Evolutionary conservation across 1,284 basidiomycete species (phyloP), one percentile per base, ranked within the genome.

Genomic region (Apiotrichum siamense): DNA sequence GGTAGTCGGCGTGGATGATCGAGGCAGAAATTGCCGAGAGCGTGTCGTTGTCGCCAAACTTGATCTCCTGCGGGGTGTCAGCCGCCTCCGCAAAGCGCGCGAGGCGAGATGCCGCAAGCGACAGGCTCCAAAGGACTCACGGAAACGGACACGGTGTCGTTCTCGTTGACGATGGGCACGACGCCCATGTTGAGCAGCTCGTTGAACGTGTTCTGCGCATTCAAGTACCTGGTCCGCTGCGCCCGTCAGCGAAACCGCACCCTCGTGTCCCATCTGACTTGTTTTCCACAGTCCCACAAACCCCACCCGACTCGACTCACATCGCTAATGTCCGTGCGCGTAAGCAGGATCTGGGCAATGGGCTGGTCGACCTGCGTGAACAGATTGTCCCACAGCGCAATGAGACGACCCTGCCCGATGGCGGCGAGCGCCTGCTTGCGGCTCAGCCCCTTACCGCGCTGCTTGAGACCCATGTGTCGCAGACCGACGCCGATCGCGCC

Each of bases 31-130:
- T 93, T 20, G 94, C 94, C 25, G 92, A 97, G 18, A 99, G 78
- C 0, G 94, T 97, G 70, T 99, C 96, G 69, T 98, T 98, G 76
- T 98, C 96, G 45, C 96, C 94, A 66, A 98, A 99, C 85, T 94
- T 94, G 62, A 98, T 96, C 84, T 99, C 94, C 88, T 91, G 63
- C 2, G 32, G n/a, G 10, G 29, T 33, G 47, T 39, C 44, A 48
- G 49, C 29, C 23, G 38, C 36, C 31, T 32, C 26, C 7, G n/a
- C n/a, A n/a, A n/a, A n/a, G n/a, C n/a, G n/a, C n/a, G n/a, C n/a
- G n/a, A n/a, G n/a, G n/a, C n/a, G n/a, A n/a, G n/a, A n/a, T n/a
- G n/a, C n/a, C n/a, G n/a, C n/a, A n/a, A n/a, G n/a, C n/a, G n/a
- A n/a, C n/a, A n/a, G n/a, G n/a, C n/a, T n/a, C n/a, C n/a, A n/a